Evolutionary conservation across 768 basidiomycete species (phyloP).

Genomic region (Serendipita indica): DNA sequence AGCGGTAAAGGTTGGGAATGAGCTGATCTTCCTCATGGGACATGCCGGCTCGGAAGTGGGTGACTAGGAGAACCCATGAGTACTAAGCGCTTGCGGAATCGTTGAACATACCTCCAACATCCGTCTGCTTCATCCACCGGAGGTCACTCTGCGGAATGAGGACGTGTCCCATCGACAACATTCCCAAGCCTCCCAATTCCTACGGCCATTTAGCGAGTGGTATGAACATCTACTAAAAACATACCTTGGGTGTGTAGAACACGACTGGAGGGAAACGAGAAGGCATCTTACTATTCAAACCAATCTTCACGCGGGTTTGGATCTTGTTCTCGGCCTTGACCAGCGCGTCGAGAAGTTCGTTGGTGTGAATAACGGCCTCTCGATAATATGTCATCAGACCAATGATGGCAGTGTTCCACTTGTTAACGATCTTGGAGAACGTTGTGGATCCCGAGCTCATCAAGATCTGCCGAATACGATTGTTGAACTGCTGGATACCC

Average conservation of each 20-base stretch:
- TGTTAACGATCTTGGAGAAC: conserved; percentile 97
- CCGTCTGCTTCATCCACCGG: conserved; percentile 96
- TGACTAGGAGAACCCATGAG: conserved; percentile 38
- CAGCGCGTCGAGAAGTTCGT: conserved; percentile 85
- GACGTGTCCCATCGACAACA: conserved; percentile 99
- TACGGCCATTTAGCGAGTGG: conserved; percentile 17
- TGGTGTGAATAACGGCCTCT: conserved; percentile 94
- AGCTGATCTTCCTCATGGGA: conserved; percentile 88
- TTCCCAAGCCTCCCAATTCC: conserved; percentile 95
- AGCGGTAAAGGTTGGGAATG: conserved; percentile 94
- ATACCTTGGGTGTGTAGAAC: conserved; percentile 86
- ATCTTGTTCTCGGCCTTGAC: conserved; percentile 99
- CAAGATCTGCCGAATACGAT: conserved; percentile 86
- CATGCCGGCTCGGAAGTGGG: conserved; percentile 99
- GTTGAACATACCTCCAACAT: conserved; percentile 53
- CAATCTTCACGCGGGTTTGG: conserved; percentile 98
- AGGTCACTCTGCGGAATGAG: conserved; percentile 96
- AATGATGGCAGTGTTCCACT: conserved; percentile 93
- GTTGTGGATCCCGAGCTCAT: conserved; percentile 99
- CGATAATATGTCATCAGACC: conserved; percentile 97
- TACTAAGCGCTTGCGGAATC: background rate
- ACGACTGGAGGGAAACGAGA: conserved; percentile 95
- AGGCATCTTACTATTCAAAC: conserved; percentile 99
- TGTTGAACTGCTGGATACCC: conserved; percentile 95
- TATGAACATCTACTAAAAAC: conserved; percentile 10